These are phyloP conservation scores for Sarocladium kiliense DNA, from an alignment of 2,329 filamentous ascomycete species.

Conservation along the genomic window DNA sequence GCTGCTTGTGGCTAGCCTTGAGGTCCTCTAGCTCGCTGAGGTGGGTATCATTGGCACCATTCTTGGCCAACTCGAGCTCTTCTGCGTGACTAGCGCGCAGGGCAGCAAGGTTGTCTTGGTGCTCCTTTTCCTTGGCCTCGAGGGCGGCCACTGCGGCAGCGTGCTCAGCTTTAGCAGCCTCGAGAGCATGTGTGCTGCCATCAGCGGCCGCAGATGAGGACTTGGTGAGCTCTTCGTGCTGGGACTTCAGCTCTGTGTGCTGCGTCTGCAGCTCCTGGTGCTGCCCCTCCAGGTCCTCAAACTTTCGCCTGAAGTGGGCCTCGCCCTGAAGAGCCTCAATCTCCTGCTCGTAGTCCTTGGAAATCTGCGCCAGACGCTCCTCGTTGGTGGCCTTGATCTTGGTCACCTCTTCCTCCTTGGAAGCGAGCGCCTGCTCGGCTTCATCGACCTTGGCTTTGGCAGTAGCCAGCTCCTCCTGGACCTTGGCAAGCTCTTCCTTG, in stretches of 20 bases:
- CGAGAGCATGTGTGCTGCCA: constrained; percentile 36
- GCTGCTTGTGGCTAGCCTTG: constrained; percentile 48
- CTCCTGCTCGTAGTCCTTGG: constrained; percentile 58
- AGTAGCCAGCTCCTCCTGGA: constrained; percentile 40
- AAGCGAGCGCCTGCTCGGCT: constrained; percentile 38
- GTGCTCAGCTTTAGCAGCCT: constrained; percentile 37
- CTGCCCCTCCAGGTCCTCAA: constrained; percentile 53
- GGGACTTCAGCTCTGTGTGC: constrained; percentile 42
- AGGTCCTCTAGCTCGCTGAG: constrained; percentile 48
- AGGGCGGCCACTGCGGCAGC: constrained; percentile 39
- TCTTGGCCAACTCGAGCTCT: constrained; percentile 53
- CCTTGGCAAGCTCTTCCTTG: constrained; percentile 33
- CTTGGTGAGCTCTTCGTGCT: constrained; percentile 45
- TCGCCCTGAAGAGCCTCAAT: constrained; percentile 60
- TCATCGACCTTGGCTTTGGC: constrained; percentile 44
- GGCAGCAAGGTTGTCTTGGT: constrained; percentile 49
- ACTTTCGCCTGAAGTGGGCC: constrained; percentile 60
- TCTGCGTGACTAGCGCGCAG: constrained; percentile 53
- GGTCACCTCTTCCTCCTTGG: constrained; percentile 44
- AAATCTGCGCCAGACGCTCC: constrained; percentile 52
- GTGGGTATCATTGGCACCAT: constrained; percentile 41
- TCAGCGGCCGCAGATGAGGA: constrained; percentile 30
- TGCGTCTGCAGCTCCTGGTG: constrained; percentile 42
- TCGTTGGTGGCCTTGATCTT: constrained; percentile 52
- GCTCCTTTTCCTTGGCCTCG: constrained; percentile 45